These are phyloP conservation scores for Lactarius quietus DNA, from an alignment of 768 basidiomycete genomes.

Conservation along the genomic window DNA sequence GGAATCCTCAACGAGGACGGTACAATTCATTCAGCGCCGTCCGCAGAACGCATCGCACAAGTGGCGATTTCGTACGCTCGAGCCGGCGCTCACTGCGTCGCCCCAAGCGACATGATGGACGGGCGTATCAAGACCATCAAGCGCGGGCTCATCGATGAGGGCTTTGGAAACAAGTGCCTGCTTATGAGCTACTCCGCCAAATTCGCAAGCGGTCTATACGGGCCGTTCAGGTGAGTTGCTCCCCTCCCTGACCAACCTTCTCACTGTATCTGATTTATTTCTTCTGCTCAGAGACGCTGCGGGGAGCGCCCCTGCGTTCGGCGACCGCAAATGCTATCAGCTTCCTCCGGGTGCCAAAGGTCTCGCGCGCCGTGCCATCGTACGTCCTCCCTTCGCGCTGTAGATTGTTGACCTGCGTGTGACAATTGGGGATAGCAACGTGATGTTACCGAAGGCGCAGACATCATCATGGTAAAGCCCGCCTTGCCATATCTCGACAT, in stretches of 20 bases:
- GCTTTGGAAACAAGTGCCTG: constrained; percentile 82
- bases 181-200: constrained; percentile 98
- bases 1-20: constrained; percentile 73
- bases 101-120: constrained; percentile 99
- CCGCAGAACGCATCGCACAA: constrained; percentile 84
- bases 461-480: constrained; percentile 99
- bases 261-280: constrained; percentile 4
- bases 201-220: constrained; percentile 92
- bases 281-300: constrained; percentile 80
- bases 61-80: constrained; percentile 90
- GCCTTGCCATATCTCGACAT: constrained; percentile 95
- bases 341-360: constrained; percentile 86
- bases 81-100: constrained; percentile 97
- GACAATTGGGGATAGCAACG: constrained; percentile 55
- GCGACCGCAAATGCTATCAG: constrained; percentile 97
- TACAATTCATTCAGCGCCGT: constrained; percentile 72
- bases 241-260: not conserved
- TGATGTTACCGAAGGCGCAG: constrained; percentile 87
- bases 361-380: constrained; percentile 89
- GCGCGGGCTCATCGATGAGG: constrained; percentile 72
- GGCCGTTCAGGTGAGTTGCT: constrained; percentile 79
- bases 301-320: constrained; percentile 91
- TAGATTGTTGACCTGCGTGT: not conserved
- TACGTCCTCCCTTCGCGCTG: constrained; percentile 39
- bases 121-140: constrained; percentile 91